A percentile compares a stretch with the other conserved stretches of the same genome.
phyloP scores from a whole-genome alignment of 345 rosid species.

The Eucalyptus pauciflora region DNA sequence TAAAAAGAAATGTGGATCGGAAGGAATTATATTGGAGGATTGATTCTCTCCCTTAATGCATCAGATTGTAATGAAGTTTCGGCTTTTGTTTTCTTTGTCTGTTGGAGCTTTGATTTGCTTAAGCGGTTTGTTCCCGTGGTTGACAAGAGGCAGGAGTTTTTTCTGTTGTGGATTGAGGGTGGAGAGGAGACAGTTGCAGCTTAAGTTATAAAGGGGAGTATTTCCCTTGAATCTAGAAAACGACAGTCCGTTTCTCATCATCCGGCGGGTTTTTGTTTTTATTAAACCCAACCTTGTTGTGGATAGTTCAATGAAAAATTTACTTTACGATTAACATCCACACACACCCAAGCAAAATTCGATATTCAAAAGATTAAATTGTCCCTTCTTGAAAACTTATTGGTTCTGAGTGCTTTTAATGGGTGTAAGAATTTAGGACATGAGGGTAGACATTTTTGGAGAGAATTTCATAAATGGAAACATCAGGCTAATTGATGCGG shows the following conservation, averaged over 20 bases:
- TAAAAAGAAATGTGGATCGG: neutral
- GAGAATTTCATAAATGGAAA: neutral
- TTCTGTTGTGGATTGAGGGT: neutral
- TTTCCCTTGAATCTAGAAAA: neutral
- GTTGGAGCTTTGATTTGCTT: neutral
- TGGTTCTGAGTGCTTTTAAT: too few relatives aligned
- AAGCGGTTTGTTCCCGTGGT: neutral
- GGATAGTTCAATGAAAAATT: neutral
- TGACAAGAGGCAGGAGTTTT: neutral
- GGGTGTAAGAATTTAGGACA: neutral
- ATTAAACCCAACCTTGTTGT: neutral
- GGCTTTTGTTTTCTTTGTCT: neutral
- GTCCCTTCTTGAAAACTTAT: neutral
- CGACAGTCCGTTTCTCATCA: neutral
- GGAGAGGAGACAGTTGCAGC: neutral
- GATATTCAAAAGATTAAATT: neutral
- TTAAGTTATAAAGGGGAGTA: neutral
- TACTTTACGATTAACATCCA: neutral
- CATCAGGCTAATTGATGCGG: neutral
- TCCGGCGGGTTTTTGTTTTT: fast-evolving
- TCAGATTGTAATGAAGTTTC: neutral
- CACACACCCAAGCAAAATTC: neutral
- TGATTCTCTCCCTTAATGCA: neutral
- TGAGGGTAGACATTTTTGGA: neutral
- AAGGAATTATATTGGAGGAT: neutral